Evolutionary conservation across 169 alveolate genomes (phyloP).

Genomic region (Besnoitia besnoiti): DNA sequence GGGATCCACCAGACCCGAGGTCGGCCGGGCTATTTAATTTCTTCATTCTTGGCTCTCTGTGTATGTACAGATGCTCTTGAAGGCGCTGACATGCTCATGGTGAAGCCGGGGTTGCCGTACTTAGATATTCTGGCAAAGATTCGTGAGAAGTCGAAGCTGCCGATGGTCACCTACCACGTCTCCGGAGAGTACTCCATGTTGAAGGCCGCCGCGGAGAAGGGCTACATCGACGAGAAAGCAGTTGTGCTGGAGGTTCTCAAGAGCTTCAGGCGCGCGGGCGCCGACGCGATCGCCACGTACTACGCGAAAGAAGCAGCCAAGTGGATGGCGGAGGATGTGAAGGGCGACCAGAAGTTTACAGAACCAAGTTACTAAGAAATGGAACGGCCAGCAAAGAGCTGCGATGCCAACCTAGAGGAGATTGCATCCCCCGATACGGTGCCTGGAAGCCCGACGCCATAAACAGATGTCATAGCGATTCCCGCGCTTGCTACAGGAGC

Average conservation of each 20-base stretch:
- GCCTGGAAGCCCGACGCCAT: no score
- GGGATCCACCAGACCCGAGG: no score
- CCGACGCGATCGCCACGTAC: conserved; percentile 86
- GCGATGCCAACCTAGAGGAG: background rate
- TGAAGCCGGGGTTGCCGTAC: conserved; percentile 83
- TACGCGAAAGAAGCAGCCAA: conserved; percentile 79
- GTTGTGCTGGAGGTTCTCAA: conserved; percentile 83
- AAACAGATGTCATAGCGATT: no score
- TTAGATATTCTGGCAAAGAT: conserved; percentile 78
- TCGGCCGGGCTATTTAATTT: no score
- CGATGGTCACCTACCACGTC: conserved; percentile 81
- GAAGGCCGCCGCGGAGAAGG: conserved; percentile 79
- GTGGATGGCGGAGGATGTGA: conserved; percentile 77
- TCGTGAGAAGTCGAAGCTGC: conserved; percentile 71
- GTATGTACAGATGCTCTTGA: conserved; percentile 76
- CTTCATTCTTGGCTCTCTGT: background rate
- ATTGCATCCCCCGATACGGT: background rate
- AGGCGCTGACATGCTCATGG: conserved; percentile 87
- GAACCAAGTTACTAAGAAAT: conserved; percentile 64
- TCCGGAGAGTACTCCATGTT: conserved; percentile 87
- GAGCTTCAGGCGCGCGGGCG: conserved; percentile 89
- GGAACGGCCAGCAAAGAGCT: no score
- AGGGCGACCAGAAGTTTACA: conserved; percentile 42
- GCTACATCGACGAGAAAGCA: conserved; percentile 81
- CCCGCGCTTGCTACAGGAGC: no score